Evolutionary conservation across 371 early-diverging fungal genomes (phyloP), one percentile per base, ranked within the genome.

Genomic region (Mucor irregularis): DNA sequence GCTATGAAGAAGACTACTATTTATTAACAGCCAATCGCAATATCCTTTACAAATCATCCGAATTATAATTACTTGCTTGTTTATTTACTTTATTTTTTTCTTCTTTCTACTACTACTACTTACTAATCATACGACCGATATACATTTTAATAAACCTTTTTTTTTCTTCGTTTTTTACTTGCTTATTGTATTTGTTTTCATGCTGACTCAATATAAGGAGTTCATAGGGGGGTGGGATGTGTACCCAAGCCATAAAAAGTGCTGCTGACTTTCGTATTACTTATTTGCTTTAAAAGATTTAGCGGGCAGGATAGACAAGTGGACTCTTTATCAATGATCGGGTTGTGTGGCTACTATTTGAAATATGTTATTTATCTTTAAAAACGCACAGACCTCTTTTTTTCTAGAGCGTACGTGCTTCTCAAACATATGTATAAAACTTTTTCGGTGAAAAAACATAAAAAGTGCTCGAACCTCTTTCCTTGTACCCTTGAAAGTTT

Each of bases 1-100:
- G 49, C 56, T 16, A 49, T 30, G 31, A 56, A 56, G 49, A 56
- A 42, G 48, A 38, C 28, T 30, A 47, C 56, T 4, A 56, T 56
- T 39, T 49, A 56, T 24, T 56, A 49, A 42, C 14, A 21, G n/a
- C 22, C 37, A 7, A 5, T 35, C 14, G 4, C 14, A 9, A 35
- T 35, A 35, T 35, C 35, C 14, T 9, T 14, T n/a, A 5, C 4
- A 39, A 39, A 19, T 5, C n/a, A 6, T 19, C 9, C 5, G 3
- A 51, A 22, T 43, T 43, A 25, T 25, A 14, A 4, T 25, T 17
- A 25, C 22, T 2, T 42, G 21, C 17, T 11, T 42, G 21, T 42
- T 22, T 8, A 37, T n/a, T n/a, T 11, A 39, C 40, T 5, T 39
- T 39, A 21, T 19, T 11, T 39, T 39, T 9, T 11, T 17, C 4